A percentile compares a stretch with the other conserved stretches of the same genome.
Evolutionary conservation across 345 rosid genomes (phyloP).

Genomic region (Hibiscus trionum): DNA sequence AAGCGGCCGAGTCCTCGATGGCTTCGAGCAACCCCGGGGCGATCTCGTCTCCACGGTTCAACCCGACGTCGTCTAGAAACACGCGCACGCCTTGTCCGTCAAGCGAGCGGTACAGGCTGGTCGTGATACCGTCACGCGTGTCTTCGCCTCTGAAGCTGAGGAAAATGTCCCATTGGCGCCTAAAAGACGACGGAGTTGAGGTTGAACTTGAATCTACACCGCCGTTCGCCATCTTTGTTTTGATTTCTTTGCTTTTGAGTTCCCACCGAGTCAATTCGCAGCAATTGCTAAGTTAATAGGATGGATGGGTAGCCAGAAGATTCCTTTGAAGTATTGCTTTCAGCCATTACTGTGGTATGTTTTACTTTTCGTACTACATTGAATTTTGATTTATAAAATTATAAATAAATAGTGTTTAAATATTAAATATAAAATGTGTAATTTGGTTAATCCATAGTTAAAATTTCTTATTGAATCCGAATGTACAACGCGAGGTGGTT

Average conservation of each 20-base stretch:
- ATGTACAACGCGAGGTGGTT: too few species aligned
- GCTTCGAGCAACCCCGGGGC: slow-evolving; percentile 24
- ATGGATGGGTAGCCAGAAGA: too few species aligned
- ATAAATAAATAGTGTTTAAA: too few species aligned
- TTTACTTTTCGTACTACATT: too few species aligned
- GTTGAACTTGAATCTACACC: background rate
- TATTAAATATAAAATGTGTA: too few species aligned
- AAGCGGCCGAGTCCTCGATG: slow-evolving; percentile 47
- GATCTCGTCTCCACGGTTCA: slow-evolving; percentile 40
- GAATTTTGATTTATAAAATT: too few species aligned
- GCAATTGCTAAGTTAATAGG: too few species aligned
- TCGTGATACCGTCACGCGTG: slow-evolving; percentile 32
- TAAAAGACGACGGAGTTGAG: slow-evolving; percentile 18
- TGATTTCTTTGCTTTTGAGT: background rate
- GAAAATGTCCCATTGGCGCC: slow-evolving; percentile 46
- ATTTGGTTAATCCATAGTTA: too few species aligned
- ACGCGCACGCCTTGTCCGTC: slow-evolving; percentile 21
- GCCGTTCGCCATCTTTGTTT: slow-evolving; percentile 4
- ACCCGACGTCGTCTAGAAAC: slow-evolving; percentile 35
- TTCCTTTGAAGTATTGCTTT: too few species aligned
- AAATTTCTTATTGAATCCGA: too few species aligned
- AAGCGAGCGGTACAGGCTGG: slow-evolving; percentile 20
- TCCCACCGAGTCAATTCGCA: too few species aligned
- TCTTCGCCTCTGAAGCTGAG: slow-evolving; percentile 55
- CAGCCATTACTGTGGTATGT: too few species aligned